Conservation (phyloP, 78 protist species). For the Salpingoeca rosetta region DNA sequence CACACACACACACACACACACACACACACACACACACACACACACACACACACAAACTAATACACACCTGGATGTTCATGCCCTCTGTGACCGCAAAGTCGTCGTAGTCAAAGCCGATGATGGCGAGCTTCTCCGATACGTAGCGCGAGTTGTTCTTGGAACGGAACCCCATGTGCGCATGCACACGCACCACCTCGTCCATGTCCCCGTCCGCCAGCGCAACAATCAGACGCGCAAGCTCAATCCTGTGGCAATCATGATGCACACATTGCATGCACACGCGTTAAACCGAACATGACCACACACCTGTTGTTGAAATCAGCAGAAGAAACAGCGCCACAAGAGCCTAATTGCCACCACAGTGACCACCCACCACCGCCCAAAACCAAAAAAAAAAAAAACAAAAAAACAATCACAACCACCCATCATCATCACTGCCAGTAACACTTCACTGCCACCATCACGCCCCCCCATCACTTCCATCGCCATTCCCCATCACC, state of each 20-base stretch:
- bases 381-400: no score
- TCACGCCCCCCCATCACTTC: no score
- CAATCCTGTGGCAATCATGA: not conserved
- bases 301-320: not conserved
- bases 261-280: not conserved
- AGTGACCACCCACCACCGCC: no score
- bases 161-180: slow-evolving; percentile 15
- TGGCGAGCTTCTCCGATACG: not conserved
- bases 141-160: slow-evolving; percentile 1
- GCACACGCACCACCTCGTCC: not conserved
- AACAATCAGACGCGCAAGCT: slow-evolving; percentile 14
- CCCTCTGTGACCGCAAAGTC: not conserved
- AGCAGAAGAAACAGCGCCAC: not conserved
- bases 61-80: not conserved
- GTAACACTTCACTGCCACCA: no score
- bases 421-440: no score
- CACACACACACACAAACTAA: no score
- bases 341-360: no score
- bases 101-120: slow-evolving; percentile 20
- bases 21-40: no score
- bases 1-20: no score
- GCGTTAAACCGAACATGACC: not conserved
- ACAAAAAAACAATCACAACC: no score
- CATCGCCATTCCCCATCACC: not conserved
- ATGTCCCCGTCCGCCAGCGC: slow-evolving; percentile 24